A percentile compares a stretch with the other conserved stretches of the same genome.
Conservation (phyloP, 192 early-diverging fungal genomes). For the Coemansia sp. region DNA sequence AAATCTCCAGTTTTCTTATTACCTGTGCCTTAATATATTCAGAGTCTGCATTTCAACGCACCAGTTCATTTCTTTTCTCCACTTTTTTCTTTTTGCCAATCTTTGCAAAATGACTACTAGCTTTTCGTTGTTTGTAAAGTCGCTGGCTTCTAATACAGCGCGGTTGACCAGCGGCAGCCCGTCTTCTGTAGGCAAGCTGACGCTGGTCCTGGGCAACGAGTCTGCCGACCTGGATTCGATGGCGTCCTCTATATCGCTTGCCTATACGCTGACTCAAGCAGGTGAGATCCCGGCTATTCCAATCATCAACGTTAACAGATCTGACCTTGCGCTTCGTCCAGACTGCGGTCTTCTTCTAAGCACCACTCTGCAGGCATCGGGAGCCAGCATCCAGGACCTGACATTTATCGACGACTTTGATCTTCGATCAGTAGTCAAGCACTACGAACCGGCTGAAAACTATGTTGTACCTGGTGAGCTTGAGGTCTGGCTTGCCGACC, state of each 20-base stretch:
- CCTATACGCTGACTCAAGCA: constrained; percentile 29
- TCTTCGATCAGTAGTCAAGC: background rate
- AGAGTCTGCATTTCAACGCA: background rate
- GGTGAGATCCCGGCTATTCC: constrained; percentile 21
- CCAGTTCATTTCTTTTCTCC: background rate
- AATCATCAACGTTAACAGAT: constrained; percentile 35
- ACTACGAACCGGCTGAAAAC: background rate
- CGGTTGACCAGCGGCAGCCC: constrained; percentile 1
- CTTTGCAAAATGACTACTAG: constrained; percentile 6
- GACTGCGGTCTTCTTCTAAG: constrained; percentile 32
- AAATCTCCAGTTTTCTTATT: too few species aligned
- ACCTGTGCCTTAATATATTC: background rate
- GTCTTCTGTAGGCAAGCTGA: constrained; percentile 12
- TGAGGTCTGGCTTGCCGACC: constrained; percentile 46
- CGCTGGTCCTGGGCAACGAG: constrained; percentile 53
- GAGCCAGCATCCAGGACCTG: constrained; percentile 13
- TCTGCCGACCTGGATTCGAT: constrained; percentile 57
- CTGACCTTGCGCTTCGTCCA: constrained; percentile 42
- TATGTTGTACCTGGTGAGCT: background rate
- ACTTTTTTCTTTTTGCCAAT: background rate
- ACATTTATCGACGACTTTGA: constrained; percentile 48
- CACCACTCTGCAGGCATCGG: constrained; percentile 11
- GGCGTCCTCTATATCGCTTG: constrained; percentile 45
- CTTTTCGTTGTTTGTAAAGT: constrained; percentile 32
- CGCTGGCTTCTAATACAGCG: constrained; percentile 29